Conservation (phyloP, 1,284 basidiomycete species). For the Cryptococcus floricola region DNA sequence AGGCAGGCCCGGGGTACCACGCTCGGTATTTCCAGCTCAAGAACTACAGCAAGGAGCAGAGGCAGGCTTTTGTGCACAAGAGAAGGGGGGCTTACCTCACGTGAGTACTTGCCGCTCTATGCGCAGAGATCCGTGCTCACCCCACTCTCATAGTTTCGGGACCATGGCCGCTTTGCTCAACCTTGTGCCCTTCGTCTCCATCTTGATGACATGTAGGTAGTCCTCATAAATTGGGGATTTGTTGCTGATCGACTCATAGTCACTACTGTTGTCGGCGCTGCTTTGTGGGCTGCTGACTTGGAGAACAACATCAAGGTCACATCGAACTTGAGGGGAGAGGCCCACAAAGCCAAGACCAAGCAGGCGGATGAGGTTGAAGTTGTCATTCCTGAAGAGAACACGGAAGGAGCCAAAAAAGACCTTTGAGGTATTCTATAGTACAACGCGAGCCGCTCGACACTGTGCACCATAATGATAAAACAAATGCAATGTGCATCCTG, state of each 20-base stretch:
- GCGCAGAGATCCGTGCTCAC: neutral
- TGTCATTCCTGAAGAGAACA: neutral
- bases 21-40: constrained; percentile 68
- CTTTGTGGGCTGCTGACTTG: constrained; percentile 63
- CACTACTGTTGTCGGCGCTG: constrained; percentile 59
- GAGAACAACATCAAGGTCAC: constrained; percentile 21
- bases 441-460: neutral
- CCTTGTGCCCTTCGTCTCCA: constrained; percentile 60
- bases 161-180: constrained; percentile 59
- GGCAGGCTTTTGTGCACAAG: constrained; percentile 48
- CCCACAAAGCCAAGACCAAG: neutral
- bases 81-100: constrained; percentile 57
- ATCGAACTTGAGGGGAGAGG: neutral
- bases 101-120: constrained; percentile 45
- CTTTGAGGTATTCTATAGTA: neutral
- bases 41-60: constrained; percentile 48
- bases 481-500: no score
- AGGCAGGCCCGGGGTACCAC: constrained; percentile 61
- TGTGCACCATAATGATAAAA: no score
- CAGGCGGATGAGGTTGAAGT: neutral
- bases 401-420: neutral
- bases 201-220: constrained; percentile 53
- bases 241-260: constrained; percentile 22
- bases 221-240: constrained; percentile 22
- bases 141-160: constrained; percentile 56